Base-by-base conservation (phyloP, 805 yeast genomes). In the Cyberlindnera veronae region DNA sequence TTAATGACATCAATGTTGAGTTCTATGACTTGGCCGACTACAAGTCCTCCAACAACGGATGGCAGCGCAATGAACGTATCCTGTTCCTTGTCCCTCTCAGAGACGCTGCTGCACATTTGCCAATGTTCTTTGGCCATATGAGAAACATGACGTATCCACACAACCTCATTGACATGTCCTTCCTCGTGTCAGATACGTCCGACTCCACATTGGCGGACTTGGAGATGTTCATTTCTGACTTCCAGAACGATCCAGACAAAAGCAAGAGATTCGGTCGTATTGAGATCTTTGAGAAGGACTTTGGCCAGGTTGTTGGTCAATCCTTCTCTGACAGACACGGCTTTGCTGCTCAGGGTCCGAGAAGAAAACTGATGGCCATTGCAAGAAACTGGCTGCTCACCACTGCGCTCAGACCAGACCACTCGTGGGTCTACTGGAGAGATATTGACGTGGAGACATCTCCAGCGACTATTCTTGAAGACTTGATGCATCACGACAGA, bases 371-470 rank as follows among this genome's bases (percentile, higher is more conserved):
- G 51, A 91, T 91, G 98, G 98, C 95, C 5, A 73, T 89, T 44
- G 97, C 97, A 6, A 74, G 98, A 61, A 91, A 91, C 62, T 91
- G 98, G 98, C 67, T 91, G 31, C 77, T 89, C 58, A 69, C 91
- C 1, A 88, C 84, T 6, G 95, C 96, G 2, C 63, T 91, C 36
- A 82, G 81, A 60, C 97, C 98, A 1, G 81, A 91, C 60, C 98
- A 91, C 60, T 80, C 95, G 7, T 89, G 90, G 84, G 96, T 91
- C 7, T 89, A 90, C 62, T 91, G 98, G 98, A 72, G 98, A 63
- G 98, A 91, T 67, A 96, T 93, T 11, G 98, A 91, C 63, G 95
- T 91, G n/a, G 96, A 90, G 60, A 81, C 90, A 0, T 79, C 84
- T 22, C 95, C 96, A 5, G 72, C 81, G 1, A 81, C 96, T 1